Conservation (phyloP, 2,329 filamentous ascomycete species). For the Clonostachys byssicola region DNA sequence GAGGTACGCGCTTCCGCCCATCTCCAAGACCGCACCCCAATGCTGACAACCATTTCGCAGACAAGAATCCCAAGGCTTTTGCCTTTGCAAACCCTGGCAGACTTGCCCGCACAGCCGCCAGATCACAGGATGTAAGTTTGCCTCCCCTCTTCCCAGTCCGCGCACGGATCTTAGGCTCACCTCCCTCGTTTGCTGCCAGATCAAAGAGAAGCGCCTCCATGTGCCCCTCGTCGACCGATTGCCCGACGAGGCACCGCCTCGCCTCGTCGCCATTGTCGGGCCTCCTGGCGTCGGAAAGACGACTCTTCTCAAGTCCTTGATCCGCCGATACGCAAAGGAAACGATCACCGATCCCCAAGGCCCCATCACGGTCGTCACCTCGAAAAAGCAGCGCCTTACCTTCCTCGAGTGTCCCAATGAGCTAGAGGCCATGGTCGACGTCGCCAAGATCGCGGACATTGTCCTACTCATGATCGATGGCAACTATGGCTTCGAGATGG, state of each 20-base stretch:
- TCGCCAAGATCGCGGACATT: conserved; percentile 96
- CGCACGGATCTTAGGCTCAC: conserved; percentile 10
- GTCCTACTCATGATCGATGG: conserved; percentile 97
- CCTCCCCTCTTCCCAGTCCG: neutral
- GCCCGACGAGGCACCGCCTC: conserved; percentile 90
- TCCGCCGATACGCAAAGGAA: conserved; percentile 94
- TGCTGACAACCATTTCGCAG: conserved; percentile 30
- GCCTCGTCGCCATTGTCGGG: conserved; percentile 90
- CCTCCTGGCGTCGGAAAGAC: conserved; percentile 95
- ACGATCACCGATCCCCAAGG: conserved; percentile 85
- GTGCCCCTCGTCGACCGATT: conserved; percentile 94
- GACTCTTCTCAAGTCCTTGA: conserved; percentile 88
- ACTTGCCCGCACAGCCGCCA: conserved; percentile 68
- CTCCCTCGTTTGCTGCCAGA: conserved; percentile 35
- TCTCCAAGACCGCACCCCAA: neutral
- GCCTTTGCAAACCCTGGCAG: conserved; percentile 79
- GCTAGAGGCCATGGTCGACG: conserved; percentile 92
- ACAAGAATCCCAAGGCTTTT: conserved; percentile 86
- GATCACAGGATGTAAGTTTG: conserved; percentile 63
- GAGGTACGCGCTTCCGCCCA: conserved; percentile 37
- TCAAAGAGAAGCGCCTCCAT: conserved; percentile 94
- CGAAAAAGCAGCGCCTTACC: conserved; percentile 89
- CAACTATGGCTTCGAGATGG: conserved; percentile 99
- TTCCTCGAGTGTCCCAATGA: conserved; percentile 98
- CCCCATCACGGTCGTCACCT: conserved; percentile 92